These are phyloP conservation scores for Arabis hirsuta DNA, from an alignment of 345 rosid genomes.

Conservation along the genomic window DNA sequence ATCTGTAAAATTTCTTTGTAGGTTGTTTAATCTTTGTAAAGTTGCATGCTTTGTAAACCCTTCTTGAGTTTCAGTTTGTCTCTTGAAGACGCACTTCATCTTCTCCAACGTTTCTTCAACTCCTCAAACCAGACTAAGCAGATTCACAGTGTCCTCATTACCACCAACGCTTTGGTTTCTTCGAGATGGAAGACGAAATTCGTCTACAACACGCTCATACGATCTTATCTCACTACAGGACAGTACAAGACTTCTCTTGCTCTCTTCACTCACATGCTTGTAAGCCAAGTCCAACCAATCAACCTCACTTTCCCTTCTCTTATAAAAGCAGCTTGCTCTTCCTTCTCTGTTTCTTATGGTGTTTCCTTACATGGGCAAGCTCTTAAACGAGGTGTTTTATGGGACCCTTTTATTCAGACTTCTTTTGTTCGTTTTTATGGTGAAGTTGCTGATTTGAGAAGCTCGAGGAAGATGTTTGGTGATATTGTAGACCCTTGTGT, in stretches of 20 bases:
- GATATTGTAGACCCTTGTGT: constrained; percentile 57
- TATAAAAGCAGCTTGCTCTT: constrained; percentile 52
- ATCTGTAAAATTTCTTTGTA: constrained; percentile 4
- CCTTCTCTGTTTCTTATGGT: constrained; percentile 48
- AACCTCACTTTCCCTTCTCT: constrained; percentile 71
- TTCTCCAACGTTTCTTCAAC: constrained; percentile 55
- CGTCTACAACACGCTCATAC: constrained; percentile 63
- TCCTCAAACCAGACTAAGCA: constrained; percentile 55
- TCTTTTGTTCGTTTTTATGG: constrained; percentile 57
- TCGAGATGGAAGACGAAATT: constrained; percentile 51
- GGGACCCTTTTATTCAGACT: constrained; percentile 60
- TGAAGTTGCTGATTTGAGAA: constrained; percentile 33
- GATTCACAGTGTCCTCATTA: constrained; percentile 55
- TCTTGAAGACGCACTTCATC: constrained; percentile 53
- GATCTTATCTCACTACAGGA: constrained; percentile 58
- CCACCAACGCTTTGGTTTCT: constrained; percentile 37
- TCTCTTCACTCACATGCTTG: constrained; percentile 68
- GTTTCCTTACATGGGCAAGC: constrained; percentile 59
- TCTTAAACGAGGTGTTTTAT: constrained; percentile 52
- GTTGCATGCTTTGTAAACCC: constrained; percentile 30
- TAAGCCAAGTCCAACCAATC: constrained; percentile 51
- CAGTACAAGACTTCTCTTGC: constrained; percentile 45
- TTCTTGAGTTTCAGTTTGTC: constrained; percentile 22
- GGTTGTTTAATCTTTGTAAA: constrained; percentile 7
- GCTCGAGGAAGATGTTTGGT: constrained; percentile 59